These are phyloP conservation scores for Colletotrichum acutatum DNA, from an alignment of 2,329 filamentous ascomycete genomes.

Conservation along the genomic window DNA sequence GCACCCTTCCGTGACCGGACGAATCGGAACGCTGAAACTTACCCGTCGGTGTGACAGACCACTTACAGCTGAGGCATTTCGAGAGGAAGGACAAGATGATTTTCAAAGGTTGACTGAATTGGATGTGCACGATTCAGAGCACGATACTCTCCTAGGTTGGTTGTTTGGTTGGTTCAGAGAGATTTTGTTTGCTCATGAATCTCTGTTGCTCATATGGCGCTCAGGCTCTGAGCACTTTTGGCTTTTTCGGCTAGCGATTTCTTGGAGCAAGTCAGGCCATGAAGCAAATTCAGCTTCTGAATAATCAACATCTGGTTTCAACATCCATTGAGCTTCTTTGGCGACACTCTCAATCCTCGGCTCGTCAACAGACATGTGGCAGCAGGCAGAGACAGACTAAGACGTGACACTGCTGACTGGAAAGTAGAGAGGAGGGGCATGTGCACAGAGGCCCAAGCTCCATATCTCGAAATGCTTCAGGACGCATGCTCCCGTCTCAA, in stretches of 20 bases:
- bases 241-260: background rate
- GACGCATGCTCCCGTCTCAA: conserved; percentile 13
- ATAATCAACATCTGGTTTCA: background rate
- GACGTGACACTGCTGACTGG: conserved; percentile 12
- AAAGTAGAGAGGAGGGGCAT: background rate
- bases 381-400: background rate
- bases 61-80: background rate
- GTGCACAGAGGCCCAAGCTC: conserved; percentile 13
- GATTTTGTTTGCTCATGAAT: background rate
- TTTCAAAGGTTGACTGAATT: background rate
- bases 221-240: background rate
- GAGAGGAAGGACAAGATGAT: background rate
- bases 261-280: background rate
- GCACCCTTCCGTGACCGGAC: conserved; percentile 9
- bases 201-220: background rate
- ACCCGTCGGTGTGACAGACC: conserved; percentile 14
- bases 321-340: background rate
- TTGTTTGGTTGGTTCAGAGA: too few relatives aligned
- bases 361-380: conserved; percentile 4
- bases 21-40: conserved; percentile 18
- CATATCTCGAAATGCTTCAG: background rate
- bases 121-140: background rate
- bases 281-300: background rate
- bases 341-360: background rate
- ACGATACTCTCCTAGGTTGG: background rate